These are phyloP conservation scores for Kluyveromyces marxianus DNA, from an alignment of 1,139 yeast species.

Conservation along the genomic window DNA sequence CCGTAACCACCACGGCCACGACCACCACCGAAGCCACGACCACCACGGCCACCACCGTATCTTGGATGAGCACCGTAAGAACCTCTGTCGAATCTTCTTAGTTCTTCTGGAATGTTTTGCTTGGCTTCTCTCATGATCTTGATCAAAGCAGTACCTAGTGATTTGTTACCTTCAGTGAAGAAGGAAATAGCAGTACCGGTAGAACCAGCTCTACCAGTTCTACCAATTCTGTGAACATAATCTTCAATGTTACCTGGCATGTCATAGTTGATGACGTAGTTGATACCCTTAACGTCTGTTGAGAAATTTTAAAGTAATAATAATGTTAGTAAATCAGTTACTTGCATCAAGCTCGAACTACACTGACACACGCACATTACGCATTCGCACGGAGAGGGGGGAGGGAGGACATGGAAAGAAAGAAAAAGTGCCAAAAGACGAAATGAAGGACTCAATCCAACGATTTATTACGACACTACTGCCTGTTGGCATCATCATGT, in stretches of 20 bases:
- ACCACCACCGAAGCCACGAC: constrained; percentile 51
- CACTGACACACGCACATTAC: background rate
- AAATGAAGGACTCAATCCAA: background rate
- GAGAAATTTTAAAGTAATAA: background rate
- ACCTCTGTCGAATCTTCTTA: constrained; percentile 41
- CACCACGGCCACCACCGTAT: constrained; percentile 47
- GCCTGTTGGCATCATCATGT: background rate
- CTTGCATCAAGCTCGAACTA: background rate
- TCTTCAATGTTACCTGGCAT: constrained; percentile 98
- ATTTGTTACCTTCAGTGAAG: constrained; percentile 81
- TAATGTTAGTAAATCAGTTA: constrained; percentile 13
- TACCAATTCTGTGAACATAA: constrained; percentile 72
- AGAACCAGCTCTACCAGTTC: constrained; percentile 99
- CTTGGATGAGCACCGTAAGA: constrained; percentile 37
- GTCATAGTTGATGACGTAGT: constrained; percentile 87
- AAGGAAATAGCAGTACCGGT: constrained; percentile 92
- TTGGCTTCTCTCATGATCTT: constrained; percentile 93
- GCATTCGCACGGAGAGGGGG: too few species aligned
- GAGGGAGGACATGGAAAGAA: background rate
- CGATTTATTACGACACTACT: background rate
- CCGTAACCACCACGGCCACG: constrained; percentile 38
- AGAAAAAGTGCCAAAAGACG: background rate
- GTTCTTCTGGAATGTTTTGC: constrained; percentile 70
- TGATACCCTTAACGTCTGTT: constrained; percentile 93
- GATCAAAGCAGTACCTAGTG: constrained; percentile 85